phyloP scores from a whole-genome alignment of 2,329 filamentous ascomycete genomes.

The Calonectria montana region DNA sequence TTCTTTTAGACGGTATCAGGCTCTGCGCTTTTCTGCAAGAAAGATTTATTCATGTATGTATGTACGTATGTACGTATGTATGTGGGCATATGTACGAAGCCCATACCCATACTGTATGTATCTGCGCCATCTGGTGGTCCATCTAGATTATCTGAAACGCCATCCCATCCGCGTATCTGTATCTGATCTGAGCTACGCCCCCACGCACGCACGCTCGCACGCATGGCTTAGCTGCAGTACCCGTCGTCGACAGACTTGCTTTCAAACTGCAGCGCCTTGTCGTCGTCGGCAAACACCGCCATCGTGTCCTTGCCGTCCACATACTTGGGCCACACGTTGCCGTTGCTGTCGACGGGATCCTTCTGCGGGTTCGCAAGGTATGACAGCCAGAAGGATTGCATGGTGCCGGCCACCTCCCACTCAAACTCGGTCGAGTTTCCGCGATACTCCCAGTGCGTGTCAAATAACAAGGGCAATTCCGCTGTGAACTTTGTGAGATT shows the following conservation, averaged over 20 bases:
- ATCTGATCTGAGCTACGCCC: too few relatives aligned
- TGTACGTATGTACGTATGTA: background rate
- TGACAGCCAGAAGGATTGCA: constrained; percentile 44
- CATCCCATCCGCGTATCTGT: background rate
- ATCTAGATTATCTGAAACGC: constrained; percentile 6
- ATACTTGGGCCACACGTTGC: constrained; percentile 40
- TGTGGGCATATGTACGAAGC: background rate
- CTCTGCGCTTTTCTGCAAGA: background rate
- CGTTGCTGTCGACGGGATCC: constrained; percentile 29
- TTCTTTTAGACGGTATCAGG: background rate
- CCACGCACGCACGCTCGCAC: background rate
- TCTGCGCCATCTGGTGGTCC: background rate
- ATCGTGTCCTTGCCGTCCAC: constrained; percentile 27
- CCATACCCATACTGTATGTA: too few relatives aligned
- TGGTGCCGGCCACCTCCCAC: constrained; percentile 40
- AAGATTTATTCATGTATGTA: background rate
- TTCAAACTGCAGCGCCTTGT: constrained; percentile 22
- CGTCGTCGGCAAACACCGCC: constrained; percentile 33
- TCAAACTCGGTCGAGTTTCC: constrained; percentile 45
- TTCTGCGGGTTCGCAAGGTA: constrained; percentile 35
- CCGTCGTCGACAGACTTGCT: constrained; percentile 23
- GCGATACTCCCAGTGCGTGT: constrained; percentile 43
- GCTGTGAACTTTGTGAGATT: constrained; percentile 21
- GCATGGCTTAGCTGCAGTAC: constrained; percentile 20
- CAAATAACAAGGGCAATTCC: constrained; percentile 46